Conservation (phyloP, 2,329 filamentous ascomycete genomes). For the Dothideomycetes sp. region DNA sequence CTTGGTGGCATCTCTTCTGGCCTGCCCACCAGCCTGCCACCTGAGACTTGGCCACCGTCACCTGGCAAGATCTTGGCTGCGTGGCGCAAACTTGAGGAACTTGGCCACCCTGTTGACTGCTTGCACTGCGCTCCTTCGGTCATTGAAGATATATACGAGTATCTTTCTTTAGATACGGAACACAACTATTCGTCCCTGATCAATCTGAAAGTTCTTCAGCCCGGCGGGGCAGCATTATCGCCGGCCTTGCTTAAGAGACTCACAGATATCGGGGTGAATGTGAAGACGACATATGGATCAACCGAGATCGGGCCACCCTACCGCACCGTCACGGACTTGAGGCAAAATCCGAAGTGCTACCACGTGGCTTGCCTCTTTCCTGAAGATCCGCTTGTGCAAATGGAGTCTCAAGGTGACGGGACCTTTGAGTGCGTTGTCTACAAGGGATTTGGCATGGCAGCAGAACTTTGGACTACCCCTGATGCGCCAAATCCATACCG, state of each 20-base stretch:
- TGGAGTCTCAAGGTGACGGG: slow-evolving; percentile 24
- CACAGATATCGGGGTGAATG: slow-evolving; percentile 22
- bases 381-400: slow-evolving; percentile 16
- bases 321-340: slow-evolving; percentile 23
- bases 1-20: slow-evolving; percentile 26
- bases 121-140: slow-evolving; percentile 25
- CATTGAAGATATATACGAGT: slow-evolving; percentile 26
- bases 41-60: slow-evolving; percentile 23
- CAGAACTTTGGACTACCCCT: slow-evolving; percentile 23
- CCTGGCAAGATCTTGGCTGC: slow-evolving; percentile 21
- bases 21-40: slow-evolving; percentile 25
- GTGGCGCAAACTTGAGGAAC: slow-evolving; percentile 8
- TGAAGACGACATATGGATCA: slow-evolving; percentile 27
- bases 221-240: slow-evolving; percentile 24
- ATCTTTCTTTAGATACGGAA: slow-evolving; percentile 19
- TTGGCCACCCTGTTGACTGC: slow-evolving; percentile 23
- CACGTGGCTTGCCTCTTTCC: slow-evolving; percentile 18
- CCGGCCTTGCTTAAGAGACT: slow-evolving; percentile 21
- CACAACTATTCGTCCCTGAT: slow-evolving; percentile 22
- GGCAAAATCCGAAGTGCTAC: slow-evolving; percentile 22
- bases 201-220: slow-evolving; percentile 25
- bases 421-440: slow-evolving; percentile 26
- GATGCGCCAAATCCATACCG: slow-evolving; percentile 21
- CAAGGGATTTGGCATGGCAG: slow-evolving; percentile 26
- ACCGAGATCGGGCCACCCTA: slow-evolving; percentile 28